Evolutionary conservation across 2,329 filamentous ascomycete genomes (phyloP).

Genomic region (Aspergillus terreus): DNA sequence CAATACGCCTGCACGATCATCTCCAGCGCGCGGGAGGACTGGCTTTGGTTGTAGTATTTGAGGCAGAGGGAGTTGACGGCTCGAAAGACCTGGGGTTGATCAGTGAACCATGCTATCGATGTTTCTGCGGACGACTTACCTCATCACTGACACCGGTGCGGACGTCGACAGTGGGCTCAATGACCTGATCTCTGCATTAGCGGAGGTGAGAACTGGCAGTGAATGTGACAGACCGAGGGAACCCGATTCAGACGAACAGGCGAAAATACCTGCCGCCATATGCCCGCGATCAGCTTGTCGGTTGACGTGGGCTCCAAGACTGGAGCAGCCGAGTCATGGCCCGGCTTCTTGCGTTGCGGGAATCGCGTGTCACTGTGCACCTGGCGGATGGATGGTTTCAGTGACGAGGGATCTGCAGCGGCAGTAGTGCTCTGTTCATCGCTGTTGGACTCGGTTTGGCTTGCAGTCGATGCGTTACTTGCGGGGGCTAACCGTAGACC

Average conservation of each 20-base stretch:
- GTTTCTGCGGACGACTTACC: constrained; percentile 3
- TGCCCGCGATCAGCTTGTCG: constrained; percentile 48
- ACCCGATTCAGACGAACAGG: constrained; percentile 14
- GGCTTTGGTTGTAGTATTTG: constrained; percentile 41
- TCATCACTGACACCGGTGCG: constrained; percentile 16
- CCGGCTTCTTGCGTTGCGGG: constrained; percentile 19
- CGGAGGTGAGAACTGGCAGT: background rate
- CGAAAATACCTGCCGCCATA: constrained; percentile 48
- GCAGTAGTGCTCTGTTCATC: background rate
- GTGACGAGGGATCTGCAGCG: background rate
- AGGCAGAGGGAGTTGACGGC: constrained; percentile 21
- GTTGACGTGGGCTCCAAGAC: constrained; percentile 46
- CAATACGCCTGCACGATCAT: constrained; percentile 57
- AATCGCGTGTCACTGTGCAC: constrained; percentile 24
- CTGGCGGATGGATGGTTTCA: constrained; percentile 16
- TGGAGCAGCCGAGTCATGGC: constrained; percentile 31
- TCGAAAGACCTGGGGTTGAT: constrained; percentile 15
- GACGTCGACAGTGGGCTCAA: constrained; percentile 14
- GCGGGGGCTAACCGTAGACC: constrained; percentile 24
- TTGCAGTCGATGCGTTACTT: background rate
- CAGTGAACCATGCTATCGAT: background rate
- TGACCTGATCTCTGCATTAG: constrained; percentile 2
- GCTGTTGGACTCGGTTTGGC: background rate
- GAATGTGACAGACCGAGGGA: constrained; percentile 12
- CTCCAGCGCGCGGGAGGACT: constrained; percentile 55